phyloP scores from a whole-genome alignment of 2,329 filamentous ascomycete species.

The Fusarium praegraminearum region DNA sequence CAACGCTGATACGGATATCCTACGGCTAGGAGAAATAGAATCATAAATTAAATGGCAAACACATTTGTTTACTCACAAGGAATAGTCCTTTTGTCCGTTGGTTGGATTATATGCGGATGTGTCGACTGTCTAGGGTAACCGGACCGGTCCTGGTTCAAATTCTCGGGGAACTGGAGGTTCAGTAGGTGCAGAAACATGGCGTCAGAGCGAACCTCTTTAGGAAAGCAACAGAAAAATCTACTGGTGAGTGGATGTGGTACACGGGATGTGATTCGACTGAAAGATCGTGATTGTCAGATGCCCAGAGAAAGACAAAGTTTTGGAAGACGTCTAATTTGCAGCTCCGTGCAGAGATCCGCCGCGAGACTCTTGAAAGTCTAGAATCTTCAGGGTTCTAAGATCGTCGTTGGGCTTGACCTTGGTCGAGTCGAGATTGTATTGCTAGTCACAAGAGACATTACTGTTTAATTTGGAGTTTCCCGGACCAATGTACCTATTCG shows the following conservation, averaged over 20 bases:
- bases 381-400: constrained; percentile 4
- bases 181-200: constrained; percentile 32
- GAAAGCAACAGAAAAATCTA: constrained; percentile 26
- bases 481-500: background rate
- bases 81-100: background rate
- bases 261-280: constrained; percentile 39
- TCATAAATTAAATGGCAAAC: no score
- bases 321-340: constrained; percentile 1
- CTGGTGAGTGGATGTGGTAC: constrained; percentile 28
- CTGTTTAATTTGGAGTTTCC: background rate
- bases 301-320: constrained; percentile 37
- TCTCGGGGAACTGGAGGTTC: constrained; percentile 28
- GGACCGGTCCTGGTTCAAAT: constrained; percentile 19
- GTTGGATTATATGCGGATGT: background rate
- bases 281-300: constrained; percentile 25
- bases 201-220: constrained; percentile 40
- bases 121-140: constrained; percentile 33
- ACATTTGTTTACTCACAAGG: background rate
- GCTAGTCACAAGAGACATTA: background rate
- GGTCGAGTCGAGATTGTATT: constrained; percentile 1
- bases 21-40: background rate
- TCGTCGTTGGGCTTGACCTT: background rate
- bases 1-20: background rate
- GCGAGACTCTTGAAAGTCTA: constrained; percentile 1
- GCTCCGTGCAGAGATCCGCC: background rate